These are phyloP conservation scores for Aegilops longissima DNA, from an alignment of 176 grass and related monocot genomes.

Conservation along the genomic window DNA sequence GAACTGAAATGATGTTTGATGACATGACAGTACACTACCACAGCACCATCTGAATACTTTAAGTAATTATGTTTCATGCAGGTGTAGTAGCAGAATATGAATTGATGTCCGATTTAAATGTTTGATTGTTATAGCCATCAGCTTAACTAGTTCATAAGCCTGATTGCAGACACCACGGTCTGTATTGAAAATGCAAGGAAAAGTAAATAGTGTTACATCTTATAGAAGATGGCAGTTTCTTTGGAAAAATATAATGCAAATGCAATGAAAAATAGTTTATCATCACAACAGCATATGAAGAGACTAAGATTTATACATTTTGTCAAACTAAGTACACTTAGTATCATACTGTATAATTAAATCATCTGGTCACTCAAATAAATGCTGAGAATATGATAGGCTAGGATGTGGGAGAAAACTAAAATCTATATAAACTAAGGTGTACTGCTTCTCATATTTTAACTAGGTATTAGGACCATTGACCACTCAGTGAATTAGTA, in stretches of 20 bases:
- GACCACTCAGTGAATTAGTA: not conserved
- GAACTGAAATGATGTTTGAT: not conserved
- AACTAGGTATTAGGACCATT: not conserved
- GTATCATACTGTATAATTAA: not conserved
- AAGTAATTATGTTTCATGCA: not conserved
- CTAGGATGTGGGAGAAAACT: not conserved
- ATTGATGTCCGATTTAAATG: not conserved
- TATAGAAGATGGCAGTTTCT: not conserved
- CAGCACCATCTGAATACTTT: not conserved
- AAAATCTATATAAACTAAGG: conserved; percentile 8
- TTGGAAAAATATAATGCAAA: not conserved
- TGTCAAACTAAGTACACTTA: not conserved
- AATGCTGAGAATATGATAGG: not conserved
- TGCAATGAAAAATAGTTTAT: not conserved
- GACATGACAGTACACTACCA: not conserved
- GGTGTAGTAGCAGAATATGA: not conserved
- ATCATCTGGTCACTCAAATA: not conserved
- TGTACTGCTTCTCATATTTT: not conserved
- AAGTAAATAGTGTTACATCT: conserved; percentile 4
- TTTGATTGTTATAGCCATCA: not conserved
- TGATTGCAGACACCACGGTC: not conserved
- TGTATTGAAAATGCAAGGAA: conserved; percentile 16
- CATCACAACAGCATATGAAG: not conserved
- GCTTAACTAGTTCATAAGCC: not conserved
- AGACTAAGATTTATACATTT: not conserved